Evolutionary conservation across 2,329 filamentous ascomycete species (phyloP), one percentile per base, ranked within the genome.

Genomic region (Stromatinia cepivora): DNA sequence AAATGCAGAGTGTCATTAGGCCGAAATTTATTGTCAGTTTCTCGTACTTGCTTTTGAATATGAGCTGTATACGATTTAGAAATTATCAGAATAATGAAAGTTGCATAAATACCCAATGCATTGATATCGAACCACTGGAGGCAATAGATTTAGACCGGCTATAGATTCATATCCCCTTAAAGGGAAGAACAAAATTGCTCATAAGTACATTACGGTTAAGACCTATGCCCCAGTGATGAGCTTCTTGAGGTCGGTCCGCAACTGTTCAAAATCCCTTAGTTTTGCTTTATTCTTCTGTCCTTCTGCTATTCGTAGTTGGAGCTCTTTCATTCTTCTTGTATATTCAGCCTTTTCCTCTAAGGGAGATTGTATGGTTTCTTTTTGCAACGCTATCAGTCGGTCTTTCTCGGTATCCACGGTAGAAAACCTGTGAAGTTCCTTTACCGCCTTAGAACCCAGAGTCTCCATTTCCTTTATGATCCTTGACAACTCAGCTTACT

Each of bases 51-150:
- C 53, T 36, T 36, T 36, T 15, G 9, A 3, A 36, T 54, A 9
- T 34, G 10, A 22, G 1, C 4, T 31, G 4, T 34, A 34, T 8
- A 20, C 28, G 11, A 9, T 4, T 31, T 53, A 25, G 6, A 3
- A 31, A 20, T 9, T 28, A 11, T 13, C 10, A 10, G 4, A 50
- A 25, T 1, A 25, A 10, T 13, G 7, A 28, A 9, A 6, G 3
- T 0, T 17, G 28, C 25, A 34, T 54, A 20, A 5, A 7, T 8
- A 1, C 11, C 9, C 13, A 9, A 15, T 15, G 3, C 9, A 22
- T 10, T 4, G 4, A 13, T n/a, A 13, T 36, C 4, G 2, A n/a
- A n/a, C 13, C 1, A 34, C 0, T 2, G 4, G 17, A 36, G 20
- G 3, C 3, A 4, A n/a, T 6, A 36, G 4, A 36, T 10, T 1